Conservation (phyloP, 345 rosid species). For the Gossypioides kirkii region DNA sequence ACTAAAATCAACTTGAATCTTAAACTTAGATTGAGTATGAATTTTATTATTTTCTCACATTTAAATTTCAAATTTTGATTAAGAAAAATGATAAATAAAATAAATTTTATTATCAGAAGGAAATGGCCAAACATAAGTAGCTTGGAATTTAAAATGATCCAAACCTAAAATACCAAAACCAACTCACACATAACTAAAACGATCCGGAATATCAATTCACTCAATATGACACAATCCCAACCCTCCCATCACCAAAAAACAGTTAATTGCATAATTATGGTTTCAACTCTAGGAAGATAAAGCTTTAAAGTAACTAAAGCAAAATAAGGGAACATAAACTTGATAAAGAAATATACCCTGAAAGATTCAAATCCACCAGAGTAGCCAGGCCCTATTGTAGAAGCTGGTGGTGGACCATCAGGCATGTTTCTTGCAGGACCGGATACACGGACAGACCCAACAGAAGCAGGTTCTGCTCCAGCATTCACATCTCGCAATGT, state of each 20-base stretch:
- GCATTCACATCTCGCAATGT: slow-evolving; percentile 42
- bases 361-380: slow-evolving; percentile 34
- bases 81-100: not conserved
- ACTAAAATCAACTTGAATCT: not conserved
- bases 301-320: not conserved
- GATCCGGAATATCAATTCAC: not conserved
- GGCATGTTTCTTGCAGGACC: slow-evolving; percentile 29
- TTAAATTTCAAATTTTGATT: not conserved
- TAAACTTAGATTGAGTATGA: not conserved
- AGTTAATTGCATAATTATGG: not conserved
- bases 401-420: slow-evolving; percentile 26
- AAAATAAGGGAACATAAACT: slow-evolving; percentile 9
- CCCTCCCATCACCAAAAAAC: not conserved
- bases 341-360: slow-evolving; percentile 33
- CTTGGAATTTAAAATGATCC: not conserved
- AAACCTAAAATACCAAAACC: not conserved
- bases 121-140: not conserved
- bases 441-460: slow-evolving; percentile 30
- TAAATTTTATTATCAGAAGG: not conserved
- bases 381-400: slow-evolving; percentile 24
- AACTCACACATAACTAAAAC: not conserved
- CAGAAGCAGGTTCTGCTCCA: slow-evolving; percentile 31
- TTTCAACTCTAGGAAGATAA: not conserved
- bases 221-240: not conserved
- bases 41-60: not conserved